Conservation (phyloP, 306 rosid genomes). For the Boehmeria nivea region DNA sequence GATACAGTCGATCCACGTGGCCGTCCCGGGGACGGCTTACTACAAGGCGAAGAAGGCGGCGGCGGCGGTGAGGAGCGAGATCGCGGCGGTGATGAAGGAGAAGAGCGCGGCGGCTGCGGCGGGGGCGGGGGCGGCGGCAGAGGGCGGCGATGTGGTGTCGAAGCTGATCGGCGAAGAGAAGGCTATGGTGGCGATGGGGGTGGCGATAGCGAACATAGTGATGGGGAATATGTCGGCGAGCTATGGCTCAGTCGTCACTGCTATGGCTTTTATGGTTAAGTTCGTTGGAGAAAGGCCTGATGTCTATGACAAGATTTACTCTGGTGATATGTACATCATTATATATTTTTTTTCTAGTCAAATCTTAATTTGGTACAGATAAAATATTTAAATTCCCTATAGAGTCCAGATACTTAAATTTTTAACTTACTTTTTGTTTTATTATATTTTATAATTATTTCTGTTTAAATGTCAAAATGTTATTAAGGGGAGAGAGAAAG, state of each 20-base stretch:
- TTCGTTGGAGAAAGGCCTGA: constrained; percentile 40
- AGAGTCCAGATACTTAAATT: no score
- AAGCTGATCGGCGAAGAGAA: constrained; percentile 33
- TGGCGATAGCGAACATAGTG: constrained; percentile 28
- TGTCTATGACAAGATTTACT: constrained; percentile 34
- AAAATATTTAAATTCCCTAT: no score
- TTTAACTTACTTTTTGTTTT: no score
- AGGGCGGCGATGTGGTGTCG: constrained; percentile 24
- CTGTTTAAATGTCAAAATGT: no score
- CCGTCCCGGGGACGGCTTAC: constrained; percentile 38
- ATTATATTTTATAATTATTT: no score
- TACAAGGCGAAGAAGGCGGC: constrained; percentile 33
- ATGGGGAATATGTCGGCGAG: constrained; percentile 47
- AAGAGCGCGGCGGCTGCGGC: constrained; percentile 29
- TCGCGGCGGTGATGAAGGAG: constrained; percentile 23
- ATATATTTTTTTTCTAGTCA: no score
- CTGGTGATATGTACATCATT: constrained; percentile 27
- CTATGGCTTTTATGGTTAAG: constrained; percentile 44
- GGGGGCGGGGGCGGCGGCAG: constrained; percentile 23
- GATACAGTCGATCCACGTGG: constrained; percentile 17
- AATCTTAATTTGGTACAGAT: not conserved
- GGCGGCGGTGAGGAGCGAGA: constrained; percentile 27
- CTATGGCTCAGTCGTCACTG: constrained; percentile 24
- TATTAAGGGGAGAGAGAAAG: no score
- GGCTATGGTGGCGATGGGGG: constrained; percentile 30